A percentile compares a stretch with the other conserved stretches of the same genome.
phyloP scores from a whole-genome alignment of 1,139 yeast genomes.

The Candida mesenterica region DNA sequence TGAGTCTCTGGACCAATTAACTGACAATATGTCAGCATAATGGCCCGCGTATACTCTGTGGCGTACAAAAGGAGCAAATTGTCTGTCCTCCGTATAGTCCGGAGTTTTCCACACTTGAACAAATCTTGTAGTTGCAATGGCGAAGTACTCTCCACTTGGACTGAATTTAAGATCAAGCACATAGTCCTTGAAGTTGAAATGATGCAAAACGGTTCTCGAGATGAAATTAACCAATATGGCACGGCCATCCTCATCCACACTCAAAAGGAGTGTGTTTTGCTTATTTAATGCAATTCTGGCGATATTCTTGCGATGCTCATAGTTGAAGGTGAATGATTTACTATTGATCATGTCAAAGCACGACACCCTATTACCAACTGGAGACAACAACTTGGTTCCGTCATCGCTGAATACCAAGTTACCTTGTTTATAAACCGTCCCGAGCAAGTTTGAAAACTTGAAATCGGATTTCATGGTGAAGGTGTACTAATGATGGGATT shows the following conservation, averaged over 20 bases:
- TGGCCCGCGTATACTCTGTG: slow-evolving; percentile 93
- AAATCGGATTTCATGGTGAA: slow-evolving; percentile 44
- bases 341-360: slow-evolving; percentile 84
- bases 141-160: slow-evolving; percentile 86
- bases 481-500: background rate
- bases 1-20: slow-evolving; percentile 90
- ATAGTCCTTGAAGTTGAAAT: slow-evolving; percentile 83
- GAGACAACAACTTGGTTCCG: slow-evolving; percentile 80
- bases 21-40: slow-evolving; percentile 72
- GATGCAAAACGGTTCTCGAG: slow-evolving; percentile 86
- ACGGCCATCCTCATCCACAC: slow-evolving; percentile 90
- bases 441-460: slow-evolving; percentile 79
- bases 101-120: slow-evolving; percentile 96
- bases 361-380: slow-evolving; percentile 92
- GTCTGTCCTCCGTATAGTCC: slow-evolving; percentile 66
- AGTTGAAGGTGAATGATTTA: slow-evolving; percentile 83
- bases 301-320: slow-evolving; percentile 88
- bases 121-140: slow-evolving; percentile 78
- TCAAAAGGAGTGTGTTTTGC: slow-evolving; percentile 76
- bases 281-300: slow-evolving; percentile 76
- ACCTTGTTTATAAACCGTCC: slow-evolving; percentile 93
- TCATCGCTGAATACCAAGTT: slow-evolving; percentile 85
- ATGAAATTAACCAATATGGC: slow-evolving; percentile 86
- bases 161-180: slow-evolving; percentile 79
- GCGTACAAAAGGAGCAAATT: slow-evolving; percentile 93